Evolutionary conservation across 345 rosid genomes (phyloP), one percentile per base, ranked within the genome.

Genomic region (Pugionium cornutum): DNA sequence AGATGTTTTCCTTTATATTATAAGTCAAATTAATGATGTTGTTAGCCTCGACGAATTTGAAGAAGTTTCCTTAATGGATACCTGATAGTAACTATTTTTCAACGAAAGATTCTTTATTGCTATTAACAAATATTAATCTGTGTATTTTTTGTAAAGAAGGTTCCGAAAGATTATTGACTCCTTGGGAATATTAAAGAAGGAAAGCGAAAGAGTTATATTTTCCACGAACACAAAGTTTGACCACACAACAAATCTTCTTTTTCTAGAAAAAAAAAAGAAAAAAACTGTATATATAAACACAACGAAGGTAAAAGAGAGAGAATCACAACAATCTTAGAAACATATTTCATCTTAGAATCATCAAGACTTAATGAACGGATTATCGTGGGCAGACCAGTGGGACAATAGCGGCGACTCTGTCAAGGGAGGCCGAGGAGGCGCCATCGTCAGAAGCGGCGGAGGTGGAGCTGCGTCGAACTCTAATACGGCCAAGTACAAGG

Each of bases 341-440:
- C 32, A 39, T 0, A 28, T n/a, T 25, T 44, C 62, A 9, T 40
- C 4, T 7, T 40, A 40, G n/a, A 40, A 40, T 40, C 7, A 40
- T 40, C 2, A 40, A 40, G 11, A 30, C 9, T 53, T 37, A 46
- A 73, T 73, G 72, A 47, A 59, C 72, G 92, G 81, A 29, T 46
- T 90, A 50, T 84, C 96, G 1, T 92, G 96, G 96, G 95, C 95
- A 0, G 98, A 89, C 61, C 96, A 92, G 31, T 92, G 98, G 95
- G 95, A 85, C 68, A 44, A 76, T 77, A 18, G 69, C 35, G 50
- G 54, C 64, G 60, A 43, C 70, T 53, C 40, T 39, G 40, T 45
- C 36, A 76, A 40, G 9, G 75, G 75, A 63, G 67, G 61, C 10
- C 71, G 47, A 2, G 62, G 65, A 43, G 56, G 76, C 43, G 75